phyloP scores from a whole-genome alignment of 1,284 basidiomycete species.

The Tylopilus sp. region DNA sequence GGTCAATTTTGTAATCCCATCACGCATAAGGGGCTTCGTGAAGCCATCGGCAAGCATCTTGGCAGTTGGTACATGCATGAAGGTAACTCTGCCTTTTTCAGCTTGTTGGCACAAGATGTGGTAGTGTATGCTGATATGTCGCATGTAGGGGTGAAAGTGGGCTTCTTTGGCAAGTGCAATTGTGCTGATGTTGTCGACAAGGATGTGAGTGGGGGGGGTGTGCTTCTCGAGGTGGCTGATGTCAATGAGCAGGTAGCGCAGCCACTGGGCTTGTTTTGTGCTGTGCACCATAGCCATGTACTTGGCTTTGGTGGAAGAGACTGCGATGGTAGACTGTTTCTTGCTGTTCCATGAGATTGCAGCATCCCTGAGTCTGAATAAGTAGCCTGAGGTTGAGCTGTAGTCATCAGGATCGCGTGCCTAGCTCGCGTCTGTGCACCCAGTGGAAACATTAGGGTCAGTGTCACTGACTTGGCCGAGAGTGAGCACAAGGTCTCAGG shows the following conservation, averaged over 20 bases:
- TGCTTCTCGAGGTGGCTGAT: neutral
- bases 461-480: no score
- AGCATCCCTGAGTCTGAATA: neutral
- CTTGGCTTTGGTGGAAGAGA: conserved; percentile 3
- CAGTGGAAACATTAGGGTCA: no score
- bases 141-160: neutral
- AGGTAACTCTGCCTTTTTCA: no score
- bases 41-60: neutral
- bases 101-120: neutral
- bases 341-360: conserved; percentile 12
- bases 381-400: conserved; percentile 3
- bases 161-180: neutral
- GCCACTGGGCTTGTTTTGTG: no score
- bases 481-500: no score
- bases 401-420: neutral
- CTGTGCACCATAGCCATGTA: conserved; percentile 7
- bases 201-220: neutral
- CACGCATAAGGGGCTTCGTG: neutral
- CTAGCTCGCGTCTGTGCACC: no score
- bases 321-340: neutral
- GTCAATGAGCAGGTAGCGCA: no score
- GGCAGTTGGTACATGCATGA: neutral
- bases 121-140: neutral
- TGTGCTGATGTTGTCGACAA: neutral
- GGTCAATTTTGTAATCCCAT: no score